These are phyloP conservation scores for Dissophora globulifera DNA, from an alignment of 192 early-diverging fungal genomes.

Conservation along the genomic window DNA sequence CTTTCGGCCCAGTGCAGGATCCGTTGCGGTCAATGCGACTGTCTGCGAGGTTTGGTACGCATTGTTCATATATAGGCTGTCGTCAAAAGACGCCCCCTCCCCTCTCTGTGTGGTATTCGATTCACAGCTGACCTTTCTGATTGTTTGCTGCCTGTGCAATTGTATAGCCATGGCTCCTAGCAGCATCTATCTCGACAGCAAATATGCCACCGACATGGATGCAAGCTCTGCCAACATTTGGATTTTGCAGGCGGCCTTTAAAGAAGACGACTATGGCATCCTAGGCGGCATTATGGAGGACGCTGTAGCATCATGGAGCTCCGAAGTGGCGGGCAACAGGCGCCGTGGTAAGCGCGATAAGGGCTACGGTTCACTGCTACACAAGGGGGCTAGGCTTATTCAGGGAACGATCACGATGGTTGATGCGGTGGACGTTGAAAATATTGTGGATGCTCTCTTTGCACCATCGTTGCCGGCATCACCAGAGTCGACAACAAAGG, in stretches of 20 bases:
- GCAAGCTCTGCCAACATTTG: slow-evolving; percentile 59
- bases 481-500: neutral
- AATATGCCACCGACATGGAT: slow-evolving; percentile 60
- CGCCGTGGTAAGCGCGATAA: slow-evolving; percentile 15
- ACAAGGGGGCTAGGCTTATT: slow-evolving; percentile 32
- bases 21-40: slow-evolving; percentile 61
- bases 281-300: slow-evolving; percentile 58
- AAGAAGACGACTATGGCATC: slow-evolving; percentile 51
- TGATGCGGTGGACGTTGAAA: slow-evolving; percentile 60
- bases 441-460: slow-evolving; percentile 56
- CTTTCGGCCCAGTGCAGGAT: slow-evolving; percentile 67
- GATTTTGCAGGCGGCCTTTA: slow-evolving; percentile 56
- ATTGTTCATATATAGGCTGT: too few species aligned
- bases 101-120: too few species aligned
- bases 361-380: slow-evolving; percentile 20
- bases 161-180: slow-evolving; percentile 41
- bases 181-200: slow-evolving; percentile 52
- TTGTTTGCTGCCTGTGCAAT: too few species aligned
- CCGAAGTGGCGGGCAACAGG: slow-evolving; percentile 49
- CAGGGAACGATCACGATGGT: slow-evolving; percentile 47
- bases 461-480: slow-evolving; percentile 16
- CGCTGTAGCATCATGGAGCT: slow-evolving; percentile 58
- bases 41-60: slow-evolving; percentile 55
- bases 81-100: too few species aligned
- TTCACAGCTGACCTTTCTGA: too few species aligned